Conservation (phyloP, 2,329 filamentous ascomycete genomes). For the Phyllosticta capitalensis region DNA sequence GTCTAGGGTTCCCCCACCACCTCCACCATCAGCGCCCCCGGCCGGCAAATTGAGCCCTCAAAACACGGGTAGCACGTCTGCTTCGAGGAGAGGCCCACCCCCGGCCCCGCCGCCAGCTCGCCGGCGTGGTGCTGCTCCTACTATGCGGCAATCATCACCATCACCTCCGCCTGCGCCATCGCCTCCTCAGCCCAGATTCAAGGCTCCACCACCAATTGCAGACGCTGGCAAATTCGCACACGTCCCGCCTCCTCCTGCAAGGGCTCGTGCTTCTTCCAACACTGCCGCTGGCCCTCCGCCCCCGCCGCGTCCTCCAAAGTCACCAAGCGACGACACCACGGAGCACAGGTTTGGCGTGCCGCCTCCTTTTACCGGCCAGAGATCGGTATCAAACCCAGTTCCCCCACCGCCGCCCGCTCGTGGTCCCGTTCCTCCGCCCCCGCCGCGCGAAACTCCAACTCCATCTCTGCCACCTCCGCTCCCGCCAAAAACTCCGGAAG, state of each 20-base stretch:
- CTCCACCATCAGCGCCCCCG: slow-evolving; percentile 42
- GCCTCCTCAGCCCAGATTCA: slow-evolving; percentile 63
- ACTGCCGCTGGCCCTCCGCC: slow-evolving; percentile 54
- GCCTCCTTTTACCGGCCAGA: slow-evolving; percentile 64
- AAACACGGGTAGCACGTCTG: slow-evolving; percentile 48
- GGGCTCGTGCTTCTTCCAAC: slow-evolving; percentile 41
- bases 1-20: slow-evolving; percentile 51
- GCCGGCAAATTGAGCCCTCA: slow-evolving; percentile 46
- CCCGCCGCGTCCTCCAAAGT: slow-evolving; percentile 47
- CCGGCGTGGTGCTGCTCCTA: slow-evolving; percentile 30
- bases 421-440: slow-evolving; percentile 52
- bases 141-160: neutral
- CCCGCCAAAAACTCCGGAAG: slow-evolving; percentile 35
- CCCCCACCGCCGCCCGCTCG: slow-evolving; percentile 69
- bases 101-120: slow-evolving; percentile 49
- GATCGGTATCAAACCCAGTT: slow-evolving; percentile 39
- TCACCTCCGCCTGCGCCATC: slow-evolving; percentile 25
- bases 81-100: slow-evolving; percentile 49
- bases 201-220: slow-evolving; percentile 76
- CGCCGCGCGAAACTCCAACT: slow-evolving; percentile 32
- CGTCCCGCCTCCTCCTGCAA: slow-evolving; percentile 37
- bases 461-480: slow-evolving; percentile 53
- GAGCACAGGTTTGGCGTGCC: slow-evolving; percentile 63
- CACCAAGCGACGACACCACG: slow-evolving; percentile 51
- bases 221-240: slow-evolving; percentile 74